These are phyloP conservation scores for Aspergillus proliferans DNA, from an alignment of 2,329 filamentous ascomycete genomes.

Conservation along the genomic window DNA sequence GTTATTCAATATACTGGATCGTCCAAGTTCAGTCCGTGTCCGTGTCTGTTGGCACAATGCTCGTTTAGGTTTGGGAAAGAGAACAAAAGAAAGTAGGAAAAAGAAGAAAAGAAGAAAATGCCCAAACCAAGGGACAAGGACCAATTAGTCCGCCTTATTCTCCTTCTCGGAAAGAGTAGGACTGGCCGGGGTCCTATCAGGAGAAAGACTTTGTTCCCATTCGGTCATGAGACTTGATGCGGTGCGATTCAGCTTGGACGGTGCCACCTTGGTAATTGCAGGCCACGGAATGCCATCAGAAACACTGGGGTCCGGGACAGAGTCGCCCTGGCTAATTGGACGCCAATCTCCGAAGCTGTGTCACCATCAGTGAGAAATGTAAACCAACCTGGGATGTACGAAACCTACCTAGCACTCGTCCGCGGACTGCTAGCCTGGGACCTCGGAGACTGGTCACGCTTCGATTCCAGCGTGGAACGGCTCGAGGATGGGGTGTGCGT, in stretches of 20 bases:
- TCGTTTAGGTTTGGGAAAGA: background rate
- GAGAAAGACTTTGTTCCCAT: slow-evolving; percentile 72
- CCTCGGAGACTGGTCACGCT: slow-evolving; percentile 39
- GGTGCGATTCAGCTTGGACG: slow-evolving; percentile 71
- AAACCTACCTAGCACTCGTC: slow-evolving; percentile 46
- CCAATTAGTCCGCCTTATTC: slow-evolving; percentile 25
- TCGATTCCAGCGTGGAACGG: slow-evolving; percentile 47
- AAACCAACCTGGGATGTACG: too few species aligned
- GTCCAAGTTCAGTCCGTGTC: background rate
- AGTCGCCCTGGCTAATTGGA: slow-evolving; percentile 19
- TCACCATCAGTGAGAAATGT: slow-evolving; percentile 15
- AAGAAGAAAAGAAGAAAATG: slow-evolving; percentile 1
- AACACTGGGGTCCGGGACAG: slow-evolving; percentile 24
- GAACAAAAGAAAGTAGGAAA: background rate
- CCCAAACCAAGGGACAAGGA: background rate
- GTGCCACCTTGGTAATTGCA: slow-evolving; percentile 63
- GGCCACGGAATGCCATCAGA: slow-evolving; percentile 55
- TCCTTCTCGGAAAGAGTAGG: slow-evolving; percentile 19
- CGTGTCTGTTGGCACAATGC: background rate
- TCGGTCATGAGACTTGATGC: slow-evolving; percentile 84
- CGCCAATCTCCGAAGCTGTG: slow-evolving; percentile 33
- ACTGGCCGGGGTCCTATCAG: slow-evolving; percentile 17
- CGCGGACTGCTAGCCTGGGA: slow-evolving; percentile 46
- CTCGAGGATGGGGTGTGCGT: slow-evolving; percentile 39
- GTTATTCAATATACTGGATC: slow-evolving; percentile 6